A percentile compares a stretch with the other conserved stretches of the same genome.
These are phyloP conservation scores for Biancaea sappan DNA, from an alignment of 306 rosid genomes.

Conservation along the genomic window DNA sequence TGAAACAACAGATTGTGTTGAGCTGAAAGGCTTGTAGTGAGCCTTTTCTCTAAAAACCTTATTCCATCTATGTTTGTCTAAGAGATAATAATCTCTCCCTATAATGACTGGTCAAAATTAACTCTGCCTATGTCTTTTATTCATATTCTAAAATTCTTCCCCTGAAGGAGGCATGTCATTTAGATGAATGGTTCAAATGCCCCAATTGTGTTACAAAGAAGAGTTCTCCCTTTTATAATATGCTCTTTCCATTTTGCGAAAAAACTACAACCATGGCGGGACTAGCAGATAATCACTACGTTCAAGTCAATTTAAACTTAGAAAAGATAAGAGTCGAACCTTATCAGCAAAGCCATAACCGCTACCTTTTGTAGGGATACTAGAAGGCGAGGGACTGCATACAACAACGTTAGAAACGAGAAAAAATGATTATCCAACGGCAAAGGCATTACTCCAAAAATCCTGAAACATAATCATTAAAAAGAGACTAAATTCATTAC, in stretches of 20 bases:
- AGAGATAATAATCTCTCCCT: slow-evolving; percentile 9
- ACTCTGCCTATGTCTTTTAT: slow-evolving; percentile 19
- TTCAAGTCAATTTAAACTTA: slow-evolving; percentile 11
- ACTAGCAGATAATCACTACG: neutral
- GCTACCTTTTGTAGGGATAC: slow-evolving; percentile 61
- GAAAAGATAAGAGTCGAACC: slow-evolving; percentile 50
- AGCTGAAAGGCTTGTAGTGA: neutral
- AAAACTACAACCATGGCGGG: neutral
- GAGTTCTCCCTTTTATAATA: slow-evolving; percentile 16
- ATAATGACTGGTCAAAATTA: slow-evolving; percentile 9
- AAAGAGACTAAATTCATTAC: slow-evolving; percentile 39
- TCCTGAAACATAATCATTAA: slow-evolving; percentile 16
- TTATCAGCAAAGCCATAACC: slow-evolving; percentile 98
- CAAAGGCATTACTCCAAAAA: slow-evolving; percentile 29
- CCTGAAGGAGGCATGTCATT: no score
- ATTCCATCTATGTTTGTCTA: slow-evolving; percentile 17
- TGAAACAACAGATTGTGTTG: neutral
- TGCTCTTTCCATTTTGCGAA: slow-evolving; percentile 20
- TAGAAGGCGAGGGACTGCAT: slow-evolving; percentile 56
- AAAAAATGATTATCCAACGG: slow-evolving; percentile 7
- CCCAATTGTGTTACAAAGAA: neutral
- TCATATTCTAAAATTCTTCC: slow-evolving; percentile 5
- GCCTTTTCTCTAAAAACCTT: neutral
- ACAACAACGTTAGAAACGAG: slow-evolving; percentile 28
- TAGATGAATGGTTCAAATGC: slow-evolving; percentile 14